Base-by-base conservation (phyloP, 2,329 filamentous ascomycete species). In the Mycocentrospora acerina region DNA sequence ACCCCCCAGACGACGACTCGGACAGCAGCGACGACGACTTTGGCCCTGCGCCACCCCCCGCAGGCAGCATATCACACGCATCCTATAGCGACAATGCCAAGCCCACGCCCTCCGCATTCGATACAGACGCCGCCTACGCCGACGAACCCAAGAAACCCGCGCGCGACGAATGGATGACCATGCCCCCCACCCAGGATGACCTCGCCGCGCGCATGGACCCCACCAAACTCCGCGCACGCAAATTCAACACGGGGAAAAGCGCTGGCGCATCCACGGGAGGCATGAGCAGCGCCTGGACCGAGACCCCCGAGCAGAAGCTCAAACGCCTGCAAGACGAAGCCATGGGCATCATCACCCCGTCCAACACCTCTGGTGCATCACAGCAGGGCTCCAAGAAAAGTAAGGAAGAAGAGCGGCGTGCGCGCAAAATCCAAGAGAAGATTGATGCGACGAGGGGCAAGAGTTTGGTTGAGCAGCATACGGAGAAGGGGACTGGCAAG, bases 251-350 rank as follows among this genome's bases (percentile, higher is more conserved):
- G 0, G 80, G 82, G 4, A 83, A 81, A 57, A 74, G 77, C 3
- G 74, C 80, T 2, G 74, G 72, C 45, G 71, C 67, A 7, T 22
- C 19, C 5, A 22, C 5, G 4, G 62, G 62, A n/a, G 64, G 70
- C 30, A 78, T 80, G 59, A 82, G 81, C 15, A 59, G 50, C 32
- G 81, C 91, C 29, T 97, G 91, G 91, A 90, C 88, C 1, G 91
- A 97, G 67, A 95, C 89, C 7, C 87, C 89, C 0, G 87, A 91
- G 62, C 80, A 96, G 68, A 95, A 94, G 66, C 81, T 87, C 41
- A 83, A 85, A 66, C 78, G 88, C 26, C 70, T 96, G 15, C 83
- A 86, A 54, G 83, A 95, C 62, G 82, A 93, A 36, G 86, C 95
- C 9, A 78, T 96, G 53, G 90, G 90, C 0, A 80, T 90, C 3